Evolutionary conservation across 257 asterid species (phyloP).

Genomic region (Rubia yunnanensis): DNA sequence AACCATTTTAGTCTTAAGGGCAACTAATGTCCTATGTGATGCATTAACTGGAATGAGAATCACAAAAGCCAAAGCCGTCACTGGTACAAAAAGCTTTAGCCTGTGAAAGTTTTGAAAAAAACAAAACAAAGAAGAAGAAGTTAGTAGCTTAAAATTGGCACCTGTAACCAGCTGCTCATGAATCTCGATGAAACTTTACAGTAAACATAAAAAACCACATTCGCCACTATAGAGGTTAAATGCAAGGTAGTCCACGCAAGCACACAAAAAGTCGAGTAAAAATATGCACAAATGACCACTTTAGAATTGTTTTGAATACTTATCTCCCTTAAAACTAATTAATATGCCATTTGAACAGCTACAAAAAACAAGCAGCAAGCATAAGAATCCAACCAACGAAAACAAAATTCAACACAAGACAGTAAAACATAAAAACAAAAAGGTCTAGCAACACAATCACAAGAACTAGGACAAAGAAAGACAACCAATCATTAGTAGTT

Average conservation of each 20-base stretch:
- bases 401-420: background rate
- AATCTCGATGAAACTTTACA: background rate
- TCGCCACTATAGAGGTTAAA: too few relatives aligned
- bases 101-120: slow-evolving; percentile 22
- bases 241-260: background rate
- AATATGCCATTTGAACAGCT: background rate
- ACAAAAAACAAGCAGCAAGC: too few relatives aligned
- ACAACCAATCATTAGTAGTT: background rate
- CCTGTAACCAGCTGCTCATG: background rate
- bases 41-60: slow-evolving; percentile 88
- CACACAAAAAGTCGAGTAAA: background rate
- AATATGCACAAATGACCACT: background rate
- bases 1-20: slow-evolving; percentile 75
- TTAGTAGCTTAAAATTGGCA: background rate
- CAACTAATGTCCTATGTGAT: slow-evolving; percentile 59
- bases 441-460: background rate
- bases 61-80: slow-evolving; percentile 63
- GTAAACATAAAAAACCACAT: background rate
- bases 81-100: slow-evolving; percentile 77
- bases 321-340: background rate
- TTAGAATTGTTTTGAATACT: background rate
- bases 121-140: slow-evolving; percentile 8
- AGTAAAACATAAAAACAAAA: background rate
- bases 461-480: background rate
- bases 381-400: background rate